phyloP scores from a whole-genome alignment of 768 basidiomycete species.

The Mycena pura region DNA sequence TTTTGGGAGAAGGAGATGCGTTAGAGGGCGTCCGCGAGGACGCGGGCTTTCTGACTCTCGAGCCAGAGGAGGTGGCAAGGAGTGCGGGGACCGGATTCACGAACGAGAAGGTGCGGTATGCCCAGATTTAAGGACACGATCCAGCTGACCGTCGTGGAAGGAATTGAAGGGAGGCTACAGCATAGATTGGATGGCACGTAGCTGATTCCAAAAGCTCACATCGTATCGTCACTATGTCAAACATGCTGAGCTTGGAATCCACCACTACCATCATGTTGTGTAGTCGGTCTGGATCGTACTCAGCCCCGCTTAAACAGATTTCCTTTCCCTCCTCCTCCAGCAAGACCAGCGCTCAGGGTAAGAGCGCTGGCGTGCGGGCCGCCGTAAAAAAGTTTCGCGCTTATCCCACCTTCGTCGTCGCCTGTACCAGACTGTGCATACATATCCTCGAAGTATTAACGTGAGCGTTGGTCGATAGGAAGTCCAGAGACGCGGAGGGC shows the following conservation, averaged over 20 bases:
- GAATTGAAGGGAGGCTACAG: conserved; percentile 29
- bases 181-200: conserved; percentile 1
- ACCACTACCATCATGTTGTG: conserved; percentile 74
- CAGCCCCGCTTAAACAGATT: conserved; percentile 71
- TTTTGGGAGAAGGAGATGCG: conserved; percentile 74
- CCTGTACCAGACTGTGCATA: conserved; percentile 51
- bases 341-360: conserved; percentile 85
- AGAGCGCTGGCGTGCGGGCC: conserved; percentile 91
- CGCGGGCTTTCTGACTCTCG: conserved; percentile 53
- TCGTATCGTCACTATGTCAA: conserved; percentile 59
- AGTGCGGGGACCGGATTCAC: conserved; percentile 54
- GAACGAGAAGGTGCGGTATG: conserved; percentile 42
- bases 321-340: conserved; percentile 56
- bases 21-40: conserved; percentile 67
- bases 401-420: conserved; percentile 71
- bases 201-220: conserved; percentile 41
- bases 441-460: conserved; percentile 61
- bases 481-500: conserved; percentile 62
- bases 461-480: conserved; percentile 64
- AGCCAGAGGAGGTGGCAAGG: conserved; percentile 54
- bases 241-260: conserved; percentile 60
- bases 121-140: conserved; percentile 64
- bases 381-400: conserved; percentile 79
- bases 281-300: conserved; percentile 88
- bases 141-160: conserved; percentile 67